Evolutionary conservation across 768 basidiomycete species (phyloP), one percentile per base, ranked within the genome.

Genomic region (Trametes sanguinea): DNA sequence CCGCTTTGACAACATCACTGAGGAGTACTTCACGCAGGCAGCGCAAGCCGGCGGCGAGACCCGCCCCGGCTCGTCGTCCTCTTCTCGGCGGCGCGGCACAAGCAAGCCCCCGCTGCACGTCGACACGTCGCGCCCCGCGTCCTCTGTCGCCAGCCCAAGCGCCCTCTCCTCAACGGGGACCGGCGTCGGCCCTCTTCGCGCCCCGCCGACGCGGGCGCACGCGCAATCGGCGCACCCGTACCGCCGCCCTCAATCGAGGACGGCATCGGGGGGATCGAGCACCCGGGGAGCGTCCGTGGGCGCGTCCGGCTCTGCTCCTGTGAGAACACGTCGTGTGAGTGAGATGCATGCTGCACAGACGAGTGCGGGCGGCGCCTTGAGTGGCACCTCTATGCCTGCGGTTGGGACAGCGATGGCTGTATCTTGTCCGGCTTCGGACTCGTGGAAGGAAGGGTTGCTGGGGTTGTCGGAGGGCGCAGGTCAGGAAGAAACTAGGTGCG

Each of bases 1-100:
- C 46, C 67, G 67, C 45, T 68, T 68, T 63, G 65, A 65, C 53
- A 65, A 63, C 47, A 60, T 60, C 52, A 68, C 67, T 40, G 62
- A 65, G 53, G 64, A 63, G 51, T 50, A 67, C 32, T 67, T 63
- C 50, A 47, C 45, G 37, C 63, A 64, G 54, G 59, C 60, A 22
- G 22, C 22, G 51, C 44, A 33, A 11, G 50, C 63, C 16, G 37
- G 48, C 45, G 53, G 48, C 39, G 65, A 60, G 39, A 33, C 39
- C 48, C 55, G 65, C 32, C 58, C 50, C 17, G 51, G 48, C 33
- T 55, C 53, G 52, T 59, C 50, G 40, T 52, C 50, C 50, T 42
- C 54, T 43, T 52, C 57, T 6, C 59, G 60, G 42, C 61, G 61
- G 30, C 65, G 65, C 52, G 62, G 46, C 52, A 42, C 54, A 58